These are phyloP conservation scores for Zoysia matrella DNA, from an alignment of 202 grass and related monocot genomes.

Conservation along the genomic window DNA sequence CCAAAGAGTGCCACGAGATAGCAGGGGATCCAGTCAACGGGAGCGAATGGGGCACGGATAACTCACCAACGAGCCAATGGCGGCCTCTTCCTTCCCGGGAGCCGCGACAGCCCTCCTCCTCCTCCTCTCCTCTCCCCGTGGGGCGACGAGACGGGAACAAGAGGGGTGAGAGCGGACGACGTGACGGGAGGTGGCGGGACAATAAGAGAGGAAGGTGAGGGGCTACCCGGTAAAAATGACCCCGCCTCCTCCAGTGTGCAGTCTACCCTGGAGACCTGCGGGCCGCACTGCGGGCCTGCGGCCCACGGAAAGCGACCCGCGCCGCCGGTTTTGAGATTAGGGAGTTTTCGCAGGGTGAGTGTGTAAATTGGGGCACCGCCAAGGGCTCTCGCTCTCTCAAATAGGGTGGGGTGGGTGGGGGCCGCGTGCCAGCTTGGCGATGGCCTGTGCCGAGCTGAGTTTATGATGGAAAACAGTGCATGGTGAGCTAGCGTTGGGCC, in stretches of 20 bases:
- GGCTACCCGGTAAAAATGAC: neutral
- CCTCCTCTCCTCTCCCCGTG: neutral
- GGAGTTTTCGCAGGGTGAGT: neutral
- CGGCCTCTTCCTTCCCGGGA: neutral
- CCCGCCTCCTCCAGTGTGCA: neutral
- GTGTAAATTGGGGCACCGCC: conserved; percentile 16
- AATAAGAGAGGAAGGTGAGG: neutral
- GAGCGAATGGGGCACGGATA: neutral
- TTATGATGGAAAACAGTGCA: conserved; percentile 17
- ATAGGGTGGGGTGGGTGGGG: neutral
- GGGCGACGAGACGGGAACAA: conserved; percentile 25
- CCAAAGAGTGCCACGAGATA: neutral
- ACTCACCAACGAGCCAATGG: conserved; percentile 35
- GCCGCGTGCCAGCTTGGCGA: conserved; percentile 29
- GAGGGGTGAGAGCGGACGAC: neutral
- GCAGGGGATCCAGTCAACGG: neutral
- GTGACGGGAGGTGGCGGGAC: neutral
- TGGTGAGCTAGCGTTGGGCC: neutral
- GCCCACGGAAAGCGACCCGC: neutral
- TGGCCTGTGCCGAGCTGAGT: conserved; percentile 30
- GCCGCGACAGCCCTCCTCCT: neutral
- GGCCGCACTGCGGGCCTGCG: neutral
- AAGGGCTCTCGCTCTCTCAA: conserved; percentile 42
- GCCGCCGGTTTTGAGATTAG: neutral
- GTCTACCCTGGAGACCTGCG: too few relatives aligned